Evolutionary conservation across 163 green algal species (phyloP).

Genomic region (Trebouxiophyceae sp.): DNA sequence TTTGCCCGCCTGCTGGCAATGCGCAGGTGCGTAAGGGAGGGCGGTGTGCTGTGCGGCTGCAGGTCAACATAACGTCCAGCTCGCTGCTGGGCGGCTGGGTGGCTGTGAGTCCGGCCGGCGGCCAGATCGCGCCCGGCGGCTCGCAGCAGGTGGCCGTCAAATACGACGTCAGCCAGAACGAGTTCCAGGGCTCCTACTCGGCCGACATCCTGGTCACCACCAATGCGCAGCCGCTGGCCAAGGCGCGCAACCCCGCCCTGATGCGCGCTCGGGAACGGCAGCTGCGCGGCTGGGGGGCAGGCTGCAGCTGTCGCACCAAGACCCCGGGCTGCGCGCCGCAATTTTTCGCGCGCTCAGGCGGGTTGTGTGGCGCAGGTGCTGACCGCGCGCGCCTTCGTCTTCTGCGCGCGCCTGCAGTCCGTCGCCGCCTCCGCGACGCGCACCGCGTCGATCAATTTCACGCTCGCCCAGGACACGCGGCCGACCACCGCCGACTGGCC

Average conservation of each 20-base stretch:
- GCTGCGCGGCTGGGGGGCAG: too few relatives aligned
- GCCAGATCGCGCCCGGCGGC: conserved; percentile 1
- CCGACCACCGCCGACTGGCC: conserved; percentile 24
- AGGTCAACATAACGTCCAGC: conserved; percentile 1
- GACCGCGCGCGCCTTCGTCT: conserved; percentile 15
- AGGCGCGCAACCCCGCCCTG: background rate
- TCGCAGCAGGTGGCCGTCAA: background rate
- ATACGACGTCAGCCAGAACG: conserved; percentile 21
- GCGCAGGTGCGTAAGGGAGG: too few relatives aligned
- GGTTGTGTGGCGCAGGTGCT: conserved; percentile 11
- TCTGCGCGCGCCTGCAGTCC: conserved; percentile 13
- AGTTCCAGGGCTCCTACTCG: conserved; percentile 17
- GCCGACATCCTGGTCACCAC: conserved; percentile 23
- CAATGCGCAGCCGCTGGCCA: conserved; percentile 13
- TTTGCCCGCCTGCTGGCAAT: too few relatives aligned
- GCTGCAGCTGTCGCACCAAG: too few relatives aligned
- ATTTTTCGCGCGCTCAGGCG: too few relatives aligned
- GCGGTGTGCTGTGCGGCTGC: background rate
- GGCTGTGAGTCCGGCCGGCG: background rate
- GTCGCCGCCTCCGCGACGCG: background rate
- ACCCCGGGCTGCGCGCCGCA: too few relatives aligned
- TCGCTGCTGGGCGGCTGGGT: conserved; percentile 20
- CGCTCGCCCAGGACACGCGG: conserved; percentile 18
- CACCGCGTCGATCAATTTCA: conserved; percentile 1
- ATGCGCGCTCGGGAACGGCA: too few relatives aligned